Base-by-base conservation (phyloP, 2,329 filamentous ascomycete species). In the Hymenoscyphus scutula region DNA sequence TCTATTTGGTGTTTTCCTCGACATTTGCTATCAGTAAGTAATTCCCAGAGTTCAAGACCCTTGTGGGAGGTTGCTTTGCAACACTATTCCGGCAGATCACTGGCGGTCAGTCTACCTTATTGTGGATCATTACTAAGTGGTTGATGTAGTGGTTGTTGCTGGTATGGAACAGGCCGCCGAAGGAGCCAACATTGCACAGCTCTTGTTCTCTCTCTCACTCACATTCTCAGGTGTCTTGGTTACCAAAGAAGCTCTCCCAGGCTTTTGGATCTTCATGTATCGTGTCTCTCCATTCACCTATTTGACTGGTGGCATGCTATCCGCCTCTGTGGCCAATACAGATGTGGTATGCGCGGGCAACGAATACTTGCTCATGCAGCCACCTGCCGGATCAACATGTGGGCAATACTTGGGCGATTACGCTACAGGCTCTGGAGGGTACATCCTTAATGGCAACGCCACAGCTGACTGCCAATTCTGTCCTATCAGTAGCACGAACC, bases 181-280 rank as follows among this genome's bases (percentile, higher is more conserved):
- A n/a, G n/a, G n/a, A n/a, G n/a, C n/a, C n/a, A n/a, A n/a, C n/a
- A n/a, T n/a, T n/a, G n/a, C n/a, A n/a, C n/a, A n/a, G n/a, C n/a
- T n/a, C n/a, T n/a, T n/a, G n/a, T n/a, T 54, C 29, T 13, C n/a
- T 3, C 17, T 5, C 25, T 54, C n/a, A 25, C n/a, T 25, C 51
- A 13, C 19, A 54, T 93, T 92, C 81, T 90, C 86, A 23, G 55
- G 64, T 81, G 88, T 94, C 56, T 82, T 95, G 67, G 86, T 86
- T 34, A 78, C 78, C 11, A 87, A 87, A 0, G 75, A 77, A 3
- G 74, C 76, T 1, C 81, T 93, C 37, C 89, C 90, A 0, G 78
- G 83, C 4, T 92, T 92, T 80, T 93, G 89, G 89, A 86, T 89
- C 69, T 91, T 91, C 79, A 90, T 92, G 87, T 93, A 93, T 76